Percentiles rank a stretch among this genome's conserved stretches.
Conservation (phyloP, 73 alveolate species). For the Paramecium pentaurelia region DNA sequence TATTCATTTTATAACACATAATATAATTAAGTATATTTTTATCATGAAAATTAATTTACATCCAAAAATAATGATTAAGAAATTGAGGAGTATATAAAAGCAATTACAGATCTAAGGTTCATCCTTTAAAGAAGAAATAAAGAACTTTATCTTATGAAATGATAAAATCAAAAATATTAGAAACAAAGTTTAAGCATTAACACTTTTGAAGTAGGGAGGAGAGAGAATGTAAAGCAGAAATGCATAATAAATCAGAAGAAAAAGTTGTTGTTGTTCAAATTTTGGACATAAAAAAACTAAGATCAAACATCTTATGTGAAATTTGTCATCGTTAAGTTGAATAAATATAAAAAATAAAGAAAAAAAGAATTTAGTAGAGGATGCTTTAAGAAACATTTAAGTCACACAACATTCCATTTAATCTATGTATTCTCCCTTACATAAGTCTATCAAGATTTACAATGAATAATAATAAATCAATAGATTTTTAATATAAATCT, state of each 20-base stretch:
- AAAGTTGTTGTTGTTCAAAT: slow-evolving; percentile 4
- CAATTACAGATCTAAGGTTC: not conserved
- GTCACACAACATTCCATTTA: not conserved
- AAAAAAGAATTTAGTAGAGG: not conserved
- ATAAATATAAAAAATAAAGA: not conserved
- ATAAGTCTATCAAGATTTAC: not conserved
- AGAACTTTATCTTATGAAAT: not conserved
- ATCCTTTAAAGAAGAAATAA: not conserved
- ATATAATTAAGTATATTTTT: not conserved
- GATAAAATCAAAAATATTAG: not conserved
- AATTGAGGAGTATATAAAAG: not conserved
- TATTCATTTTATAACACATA: not conserved
- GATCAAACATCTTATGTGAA: not conserved
- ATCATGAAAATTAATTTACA: not conserved
- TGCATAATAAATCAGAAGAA: not conserved
- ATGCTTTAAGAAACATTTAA: not conserved
- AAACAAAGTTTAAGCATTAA: not conserved
- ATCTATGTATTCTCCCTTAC: not conserved
- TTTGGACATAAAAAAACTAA: not conserved
- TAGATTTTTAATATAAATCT: not conserved
- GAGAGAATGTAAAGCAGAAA: not conserved
- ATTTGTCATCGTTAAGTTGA: not conserved
- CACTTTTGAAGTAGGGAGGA: not conserved
- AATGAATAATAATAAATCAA: not conserved
- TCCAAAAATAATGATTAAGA: not conserved